Evolutionary conservation across 768 basidiomycete species (phyloP).

Genomic region (Auricularia auricula-judae): DNA sequence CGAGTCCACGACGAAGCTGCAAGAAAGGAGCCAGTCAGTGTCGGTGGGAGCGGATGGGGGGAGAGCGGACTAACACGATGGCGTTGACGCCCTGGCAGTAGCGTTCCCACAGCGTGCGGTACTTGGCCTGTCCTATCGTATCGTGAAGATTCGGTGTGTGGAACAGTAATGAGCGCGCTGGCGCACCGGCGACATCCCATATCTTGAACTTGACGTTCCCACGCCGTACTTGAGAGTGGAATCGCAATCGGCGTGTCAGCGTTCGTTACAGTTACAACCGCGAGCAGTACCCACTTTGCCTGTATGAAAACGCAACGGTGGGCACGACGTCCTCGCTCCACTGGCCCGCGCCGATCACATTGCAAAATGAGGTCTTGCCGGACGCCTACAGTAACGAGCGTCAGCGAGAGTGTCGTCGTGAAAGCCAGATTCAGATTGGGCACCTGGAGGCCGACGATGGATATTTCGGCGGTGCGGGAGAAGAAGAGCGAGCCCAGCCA

Average conservation of each 20-base stretch:
- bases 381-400: slow-evolving; percentile 48
- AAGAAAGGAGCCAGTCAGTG: neutral
- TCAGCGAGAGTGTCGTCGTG: neutral
- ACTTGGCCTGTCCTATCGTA: slow-evolving; percentile 71
- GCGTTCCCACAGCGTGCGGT: slow-evolving; percentile 91
- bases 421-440: neutral
- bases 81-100: slow-evolving; percentile 92
- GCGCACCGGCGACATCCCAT: slow-evolving; percentile 87
- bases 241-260: neutral
- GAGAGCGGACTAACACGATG: slow-evolving; percentile 54
- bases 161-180: neutral
- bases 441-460: slow-evolving; percentile 86
- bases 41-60: neutral
- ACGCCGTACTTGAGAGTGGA: slow-evolving; percentile 42
- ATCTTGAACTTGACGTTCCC: slow-evolving; percentile 87
- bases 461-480: slow-evolving; percentile 76
- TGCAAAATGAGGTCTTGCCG: slow-evolving; percentile 91
- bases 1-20: slow-evolving; percentile 88
- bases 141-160: neutral
- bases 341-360: slow-evolving; percentile 62
- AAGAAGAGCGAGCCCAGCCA: slow-evolving; percentile 70
- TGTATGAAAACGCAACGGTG: slow-evolving; percentile 86
- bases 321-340: slow-evolving; percentile 97
- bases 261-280: neutral
- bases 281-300: slow-evolving; percentile 30